A percentile compares a stretch with the other conserved stretches of the same genome.
These are phyloP conservation scores for Pseudocercospora pini-densiflorae DNA, from an alignment of 2,329 filamentous ascomycete species.

Conservation along the genomic window DNA sequence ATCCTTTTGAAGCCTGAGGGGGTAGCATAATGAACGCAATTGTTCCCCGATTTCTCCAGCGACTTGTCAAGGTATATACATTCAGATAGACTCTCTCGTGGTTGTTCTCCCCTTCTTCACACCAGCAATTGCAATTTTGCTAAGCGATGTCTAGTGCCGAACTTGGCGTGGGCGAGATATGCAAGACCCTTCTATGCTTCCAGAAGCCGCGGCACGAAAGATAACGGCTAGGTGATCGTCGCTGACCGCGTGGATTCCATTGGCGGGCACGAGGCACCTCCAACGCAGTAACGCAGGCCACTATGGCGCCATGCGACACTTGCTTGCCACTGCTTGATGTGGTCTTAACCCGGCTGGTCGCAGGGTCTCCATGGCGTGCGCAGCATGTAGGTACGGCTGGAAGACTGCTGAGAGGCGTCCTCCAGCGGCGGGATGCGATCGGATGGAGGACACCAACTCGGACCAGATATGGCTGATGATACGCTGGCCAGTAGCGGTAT, in stretches of 20 bases:
- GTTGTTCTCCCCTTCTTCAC: neutral
- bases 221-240: slow-evolving; percentile 7
- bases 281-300: neutral
- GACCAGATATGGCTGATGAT: neutral
- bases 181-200: slow-evolving; percentile 10
- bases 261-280: slow-evolving; percentile 10
- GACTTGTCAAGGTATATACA: too few species aligned
- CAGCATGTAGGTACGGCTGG: slow-evolving; percentile 3
- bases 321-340: slow-evolving; percentile 8
- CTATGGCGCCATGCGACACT: slow-evolving; percentile 12
- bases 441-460: neutral
- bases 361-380: neutral
- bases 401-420: neutral
- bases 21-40: too few species aligned
- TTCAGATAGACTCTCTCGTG: too few species aligned
- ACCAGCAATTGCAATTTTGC: neutral
- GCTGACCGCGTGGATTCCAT: slow-evolving; percentile 12
- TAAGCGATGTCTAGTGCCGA: neutral
- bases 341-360: neutral
- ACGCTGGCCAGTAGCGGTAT: neutral
- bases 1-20: too few species aligned
- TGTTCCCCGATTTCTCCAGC: too few species aligned
- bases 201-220: slow-evolving; percentile 16
- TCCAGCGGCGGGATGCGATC: neutral
- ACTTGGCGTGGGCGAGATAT: neutral